phyloP scores from a whole-genome alignment of 352 stramenopile species.

The Phytophthora ramorum region DNA sequence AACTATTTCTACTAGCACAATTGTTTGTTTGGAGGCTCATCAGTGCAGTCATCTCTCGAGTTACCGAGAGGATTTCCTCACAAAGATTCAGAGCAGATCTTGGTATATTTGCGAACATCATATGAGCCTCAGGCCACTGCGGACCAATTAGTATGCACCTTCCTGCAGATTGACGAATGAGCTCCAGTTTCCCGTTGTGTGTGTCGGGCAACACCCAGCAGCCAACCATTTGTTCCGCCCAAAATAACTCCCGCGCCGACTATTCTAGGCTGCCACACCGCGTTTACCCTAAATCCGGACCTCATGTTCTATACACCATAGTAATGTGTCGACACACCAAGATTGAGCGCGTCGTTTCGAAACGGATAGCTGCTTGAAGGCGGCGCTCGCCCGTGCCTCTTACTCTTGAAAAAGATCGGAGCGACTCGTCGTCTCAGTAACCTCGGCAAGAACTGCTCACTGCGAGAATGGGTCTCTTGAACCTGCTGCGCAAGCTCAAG shows the following conservation, averaged over 20 bases:
- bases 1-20: neutral
- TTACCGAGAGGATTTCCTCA: constrained; percentile 87
- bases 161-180: constrained; percentile 29
- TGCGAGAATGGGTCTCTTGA: constrained; percentile 90
- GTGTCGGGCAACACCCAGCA: constrained; percentile 10
- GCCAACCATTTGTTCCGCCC: constrained; percentile 25
- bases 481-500: constrained; percentile 96
- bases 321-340: neutral
- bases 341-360: constrained; percentile 22
- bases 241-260: neutral
- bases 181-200: neutral
- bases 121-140: constrained; percentile 32
- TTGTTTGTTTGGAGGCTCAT: constrained; percentile 49
- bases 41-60: constrained; percentile 77
- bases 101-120: constrained; percentile 84
- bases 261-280: neutral
- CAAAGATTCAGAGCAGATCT: constrained; percentile 86
- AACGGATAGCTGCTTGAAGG: constrained; percentile 6
- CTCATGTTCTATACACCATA: neutral
- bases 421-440: constrained; percentile 19
- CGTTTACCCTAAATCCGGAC: neutral
- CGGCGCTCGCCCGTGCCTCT: constrained; percentile 7
- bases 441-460: neutral
- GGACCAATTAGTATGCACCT: neutral
- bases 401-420: constrained; percentile 54